Base-by-base conservation (phyloP, 177 flowering plant genomes). In the Vitis hybrid region DNA sequence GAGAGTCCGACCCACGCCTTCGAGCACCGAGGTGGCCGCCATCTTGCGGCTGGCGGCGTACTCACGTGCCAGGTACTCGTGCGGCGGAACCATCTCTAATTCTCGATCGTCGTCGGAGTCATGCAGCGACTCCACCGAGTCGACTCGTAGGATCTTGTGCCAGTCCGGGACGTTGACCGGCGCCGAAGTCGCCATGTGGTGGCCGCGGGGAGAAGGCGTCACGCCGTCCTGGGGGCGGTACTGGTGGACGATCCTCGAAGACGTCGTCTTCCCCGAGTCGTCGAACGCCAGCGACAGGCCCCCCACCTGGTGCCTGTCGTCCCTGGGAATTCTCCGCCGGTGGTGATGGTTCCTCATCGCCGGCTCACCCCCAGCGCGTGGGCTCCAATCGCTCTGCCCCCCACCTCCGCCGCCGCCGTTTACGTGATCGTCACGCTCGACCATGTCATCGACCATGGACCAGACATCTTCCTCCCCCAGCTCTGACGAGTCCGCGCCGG, bases 91-190 rank as follows among this genome's bases (percentile, higher is more conserved):
- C 80, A 87, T 68, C 73, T 88, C 93, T 70, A 75, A 73, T 15
- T 79, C 90, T 3, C 50, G 62, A 1, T 80, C 87, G 8, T 84
- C 87, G 17, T 81, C 90, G 65, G 73, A 73, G 53, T 87, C 88
- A 13, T 76, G 85, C 65, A 87, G 32, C 61, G 97, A 88, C 77
- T 87, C 93, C 15, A 78, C 80, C 55, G 95, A 91, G 73, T 86
- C 83, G 2, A 85, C 91, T 48, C 90, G 85, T 35, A 76, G 77
- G 6, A 89, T 87, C 81, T 83, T 89, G 6, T 85, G 72, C 94
- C 97, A 91, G 71, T 88, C 90, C 0, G 98, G 98, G 20, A 92
- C 94, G 77, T 85, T 87, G 71, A 94, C 86, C 18, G 98, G 97
- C 2, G 97, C 97, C 1, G 98, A 94, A 27, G 91, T 66, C 20